Evolutionary conservation across 1,284 basidiomycete species (phyloP).

Genomic region (Ustilago bromivora): DNA sequence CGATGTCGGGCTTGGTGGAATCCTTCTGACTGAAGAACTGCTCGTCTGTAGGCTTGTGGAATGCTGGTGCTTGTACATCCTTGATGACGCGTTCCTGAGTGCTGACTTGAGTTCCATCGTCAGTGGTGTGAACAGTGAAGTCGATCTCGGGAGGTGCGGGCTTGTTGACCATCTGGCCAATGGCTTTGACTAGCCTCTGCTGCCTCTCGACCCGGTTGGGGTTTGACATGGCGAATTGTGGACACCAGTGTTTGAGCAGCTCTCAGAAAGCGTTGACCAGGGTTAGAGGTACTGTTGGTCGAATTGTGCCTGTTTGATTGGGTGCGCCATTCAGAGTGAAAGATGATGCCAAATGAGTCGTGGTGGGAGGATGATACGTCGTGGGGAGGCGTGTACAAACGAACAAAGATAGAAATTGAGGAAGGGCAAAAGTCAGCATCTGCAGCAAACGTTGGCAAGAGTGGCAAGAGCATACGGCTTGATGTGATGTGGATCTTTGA

Average conservation of each 20-base stretch:
- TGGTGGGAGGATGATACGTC: neutral
- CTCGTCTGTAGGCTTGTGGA: conserved; percentile 88
- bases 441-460: neutral
- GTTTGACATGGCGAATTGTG: conserved; percentile 21
- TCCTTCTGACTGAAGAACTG: conserved; percentile 77
- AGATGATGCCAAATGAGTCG: neutral
- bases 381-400: neutral
- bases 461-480: conserved; percentile 7
- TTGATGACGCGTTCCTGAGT: conserved; percentile 71
- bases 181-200: conserved; percentile 61
- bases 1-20: conserved; percentile 76
- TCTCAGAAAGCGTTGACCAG: neutral
- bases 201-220: conserved; percentile 34
- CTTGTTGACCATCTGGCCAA: conserved; percentile 65
- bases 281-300: neutral
- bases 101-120: conserved; percentile 71
- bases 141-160: conserved; percentile 67
- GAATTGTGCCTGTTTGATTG: neutral
- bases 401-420: neutral
- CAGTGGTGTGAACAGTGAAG: conserved; percentile 71
- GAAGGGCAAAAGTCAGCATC: neutral
- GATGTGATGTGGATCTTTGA: neutral
- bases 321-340: neutral
- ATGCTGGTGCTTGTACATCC: conserved; percentile 75
- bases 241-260: conserved; percentile 6